These are phyloP conservation scores for Elongisporangium anandrum DNA, from an alignment of 352 stramenopile genomes.

Conservation along the genomic window DNA sequence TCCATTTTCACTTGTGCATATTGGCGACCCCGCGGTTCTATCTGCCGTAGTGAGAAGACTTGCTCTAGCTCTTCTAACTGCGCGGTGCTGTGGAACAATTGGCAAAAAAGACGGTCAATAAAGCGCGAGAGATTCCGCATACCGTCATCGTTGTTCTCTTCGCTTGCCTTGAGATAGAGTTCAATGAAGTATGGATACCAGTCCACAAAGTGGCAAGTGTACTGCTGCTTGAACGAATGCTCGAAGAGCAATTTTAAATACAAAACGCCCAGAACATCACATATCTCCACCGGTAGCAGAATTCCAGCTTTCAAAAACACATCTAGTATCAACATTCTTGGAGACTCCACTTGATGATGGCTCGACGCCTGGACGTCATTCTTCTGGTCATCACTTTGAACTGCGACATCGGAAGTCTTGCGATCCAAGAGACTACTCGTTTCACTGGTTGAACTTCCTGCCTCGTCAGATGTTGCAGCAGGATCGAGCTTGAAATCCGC, in stretches of 20 bases:
- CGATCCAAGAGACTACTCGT: conserved; percentile 7
- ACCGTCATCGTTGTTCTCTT: conserved; percentile 68
- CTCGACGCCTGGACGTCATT: conserved; percentile 6
- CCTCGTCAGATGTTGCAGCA: neutral
- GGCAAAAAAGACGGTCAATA: conserved; percentile 81
- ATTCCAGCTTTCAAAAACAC: conserved; percentile 72
- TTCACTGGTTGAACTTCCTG: conserved; percentile 2
- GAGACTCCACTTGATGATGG: conserved; percentile 2
- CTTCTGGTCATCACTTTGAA: conserved; percentile 13
- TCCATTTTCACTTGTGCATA: conserved; percentile 4
- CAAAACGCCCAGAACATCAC: conserved; percentile 72
- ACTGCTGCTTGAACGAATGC: conserved; percentile 75
- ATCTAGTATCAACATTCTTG: conserved; percentile 43
- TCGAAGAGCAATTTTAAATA: conserved; percentile 83
- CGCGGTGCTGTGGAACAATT: conserved; percentile 79
- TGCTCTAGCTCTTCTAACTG: conserved; percentile 67
- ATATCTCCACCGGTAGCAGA: conserved; percentile 62
- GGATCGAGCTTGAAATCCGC: conserved; percentile 34
- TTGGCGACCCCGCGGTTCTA: neutral
- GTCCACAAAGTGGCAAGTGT: conserved; percentile 76
- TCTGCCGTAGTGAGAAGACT: conserved; percentile 15
- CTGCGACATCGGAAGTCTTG: conserved; percentile 6
- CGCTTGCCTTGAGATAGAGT: conserved; percentile 56
- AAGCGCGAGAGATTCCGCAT: conserved; percentile 76
- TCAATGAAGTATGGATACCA: conserved; percentile 82